phyloP scores from a whole-genome alignment of 2,329 filamentous ascomycete species.

The Incumbomyces delicatus region DNA sequence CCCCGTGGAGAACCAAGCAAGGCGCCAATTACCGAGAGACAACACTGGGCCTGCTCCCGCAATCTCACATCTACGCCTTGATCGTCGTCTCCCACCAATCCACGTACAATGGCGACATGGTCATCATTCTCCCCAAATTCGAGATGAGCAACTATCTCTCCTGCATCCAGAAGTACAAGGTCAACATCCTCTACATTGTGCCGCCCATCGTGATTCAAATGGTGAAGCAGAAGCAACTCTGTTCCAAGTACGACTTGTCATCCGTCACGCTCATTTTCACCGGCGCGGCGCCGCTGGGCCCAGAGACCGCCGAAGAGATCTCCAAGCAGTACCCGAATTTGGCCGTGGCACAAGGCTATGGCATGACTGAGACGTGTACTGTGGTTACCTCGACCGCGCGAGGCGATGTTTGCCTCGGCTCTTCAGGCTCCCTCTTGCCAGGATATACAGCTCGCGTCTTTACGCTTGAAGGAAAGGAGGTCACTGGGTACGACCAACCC shows the following conservation, averaged over 20 bases:
- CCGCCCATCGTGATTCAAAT: slow-evolving; percentile 75
- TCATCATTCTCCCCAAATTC: slow-evolving; percentile 66
- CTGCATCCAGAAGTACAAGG: slow-evolving; percentile 59
- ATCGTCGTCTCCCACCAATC: slow-evolving; percentile 58
- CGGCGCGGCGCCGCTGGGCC: slow-evolving; percentile 67
- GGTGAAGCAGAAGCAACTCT: slow-evolving; percentile 52
- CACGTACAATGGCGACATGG: slow-evolving; percentile 61
- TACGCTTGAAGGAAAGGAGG: slow-evolving; percentile 57
- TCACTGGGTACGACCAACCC: slow-evolving; percentile 60
- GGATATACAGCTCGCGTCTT: slow-evolving; percentile 57
- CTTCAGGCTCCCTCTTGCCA: slow-evolving; percentile 61
- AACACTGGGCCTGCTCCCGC: slow-evolving; percentile 60
- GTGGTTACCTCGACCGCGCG: slow-evolving; percentile 51
- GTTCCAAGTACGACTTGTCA: slow-evolving; percentile 61
- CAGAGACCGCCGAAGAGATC: slow-evolving; percentile 60
- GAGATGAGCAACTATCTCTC: slow-evolving; percentile 57
- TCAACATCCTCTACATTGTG: slow-evolving; percentile 58
- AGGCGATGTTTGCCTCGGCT: slow-evolving; percentile 59
- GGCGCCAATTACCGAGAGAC: slow-evolving; percentile 42
- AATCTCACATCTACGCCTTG: slow-evolving; percentile 74
- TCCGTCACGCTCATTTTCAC: slow-evolving; percentile 58
- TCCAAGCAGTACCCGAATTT: slow-evolving; percentile 53
- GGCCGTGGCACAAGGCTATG: slow-evolving; percentile 63
- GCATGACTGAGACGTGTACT: slow-evolving; percentile 67
- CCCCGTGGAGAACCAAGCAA: slow-evolving; percentile 31